Percentiles rank a stretch among this genome's conserved stretches.
These are phyloP conservation scores for Fusarium burgessii DNA, from an alignment of 2,329 filamentous ascomycete genomes.

Conservation along the genomic window DNA sequence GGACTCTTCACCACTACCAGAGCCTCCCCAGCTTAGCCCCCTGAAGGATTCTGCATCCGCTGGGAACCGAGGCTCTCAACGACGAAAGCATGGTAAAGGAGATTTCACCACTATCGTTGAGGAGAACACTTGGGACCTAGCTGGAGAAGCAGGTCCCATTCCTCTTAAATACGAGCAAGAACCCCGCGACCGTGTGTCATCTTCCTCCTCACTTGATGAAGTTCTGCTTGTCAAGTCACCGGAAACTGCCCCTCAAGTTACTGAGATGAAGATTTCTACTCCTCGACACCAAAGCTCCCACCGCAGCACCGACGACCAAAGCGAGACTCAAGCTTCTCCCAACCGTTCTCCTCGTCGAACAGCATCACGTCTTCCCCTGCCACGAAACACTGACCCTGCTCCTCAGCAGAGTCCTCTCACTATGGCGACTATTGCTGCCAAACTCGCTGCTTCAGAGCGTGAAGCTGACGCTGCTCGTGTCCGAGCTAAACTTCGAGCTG, in stretches of 20 bases:
- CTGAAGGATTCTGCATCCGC: constrained; percentile 64
- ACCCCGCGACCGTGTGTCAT: constrained; percentile 43
- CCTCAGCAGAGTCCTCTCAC: constrained; percentile 68
- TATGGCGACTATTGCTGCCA: constrained; percentile 72
- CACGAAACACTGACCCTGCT: constrained; percentile 53
- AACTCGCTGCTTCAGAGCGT: constrained; percentile 72
- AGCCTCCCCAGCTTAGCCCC: constrained; percentile 62
- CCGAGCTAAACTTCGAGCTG: constrained; percentile 70
- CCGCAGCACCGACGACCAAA: constrained; percentile 25
- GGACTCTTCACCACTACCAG: constrained; percentile 60
- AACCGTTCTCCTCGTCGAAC: constrained; percentile 37
- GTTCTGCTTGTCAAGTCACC: constrained; percentile 47
- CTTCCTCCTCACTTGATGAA: constrained; percentile 51
- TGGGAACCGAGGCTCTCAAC: constrained; percentile 58
- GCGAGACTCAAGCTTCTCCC: constrained; percentile 27
- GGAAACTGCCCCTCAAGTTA: constrained; percentile 27
- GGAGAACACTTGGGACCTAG: constrained; percentile 60
- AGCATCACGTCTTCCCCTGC: constrained; percentile 46
- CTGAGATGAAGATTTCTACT: constrained; percentile 26
- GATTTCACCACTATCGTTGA: constrained; percentile 62
- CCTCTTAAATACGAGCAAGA: constrained; percentile 13
- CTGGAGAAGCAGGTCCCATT: constrained; percentile 41
- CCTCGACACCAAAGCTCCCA: constrained; percentile 37
- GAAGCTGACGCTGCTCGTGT: constrained; percentile 74
- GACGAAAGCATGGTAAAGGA: constrained; percentile 50